Evolutionary conservation across 495 filamentous ascomycete genomes (phyloP).

Genomic region (Neurospora cerealis): DNA sequence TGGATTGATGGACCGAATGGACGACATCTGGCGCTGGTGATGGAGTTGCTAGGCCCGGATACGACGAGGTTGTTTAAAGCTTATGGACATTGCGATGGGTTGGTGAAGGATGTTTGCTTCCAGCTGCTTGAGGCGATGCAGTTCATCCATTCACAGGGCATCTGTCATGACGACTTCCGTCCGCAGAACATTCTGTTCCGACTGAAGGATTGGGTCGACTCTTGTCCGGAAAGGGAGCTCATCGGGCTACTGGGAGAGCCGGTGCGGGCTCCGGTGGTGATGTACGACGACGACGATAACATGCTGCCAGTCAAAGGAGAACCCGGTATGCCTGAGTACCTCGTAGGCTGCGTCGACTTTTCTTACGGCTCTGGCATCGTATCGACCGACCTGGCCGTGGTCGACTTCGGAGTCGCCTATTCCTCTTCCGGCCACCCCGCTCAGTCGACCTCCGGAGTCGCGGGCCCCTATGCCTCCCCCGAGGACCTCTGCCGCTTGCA

Average conservation of each 20-base stretch:
- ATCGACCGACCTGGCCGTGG: constrained; percentile 8
- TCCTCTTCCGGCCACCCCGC: neutral
- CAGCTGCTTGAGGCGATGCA: constrained; percentile 17
- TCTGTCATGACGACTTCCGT: constrained; percentile 24
- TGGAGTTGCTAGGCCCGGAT: constrained; percentile 21
- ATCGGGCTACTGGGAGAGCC: constrained; percentile 7
- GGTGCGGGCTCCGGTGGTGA: neutral
- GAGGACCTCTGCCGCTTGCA: constrained; percentile 10
- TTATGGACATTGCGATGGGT: neutral
- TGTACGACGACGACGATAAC: neutral
- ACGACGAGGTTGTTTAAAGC: constrained; percentile 7
- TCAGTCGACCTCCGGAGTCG: constrained; percentile 3
- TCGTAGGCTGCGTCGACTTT: neutral
- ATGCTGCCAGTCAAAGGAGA: neutral
- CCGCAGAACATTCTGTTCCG: constrained; percentile 16
- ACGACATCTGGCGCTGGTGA: constrained; percentile 24
- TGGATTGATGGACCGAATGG: constrained; percentile 26
- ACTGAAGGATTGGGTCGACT: constrained; percentile 10
- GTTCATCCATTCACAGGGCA: constrained; percentile 17
- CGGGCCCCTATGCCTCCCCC: constrained; percentile 9
- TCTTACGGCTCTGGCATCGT: neutral
- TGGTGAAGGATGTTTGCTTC: constrained; percentile 9
- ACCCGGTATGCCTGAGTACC: constrained; percentile 10
- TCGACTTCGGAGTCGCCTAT: constrained; percentile 22
- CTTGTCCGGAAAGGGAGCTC: constrained; percentile 4